phyloP scores from a whole-genome alignment of 2,329 filamentous ascomycete genomes.

The Macroventuria anomochaeta region DNA sequence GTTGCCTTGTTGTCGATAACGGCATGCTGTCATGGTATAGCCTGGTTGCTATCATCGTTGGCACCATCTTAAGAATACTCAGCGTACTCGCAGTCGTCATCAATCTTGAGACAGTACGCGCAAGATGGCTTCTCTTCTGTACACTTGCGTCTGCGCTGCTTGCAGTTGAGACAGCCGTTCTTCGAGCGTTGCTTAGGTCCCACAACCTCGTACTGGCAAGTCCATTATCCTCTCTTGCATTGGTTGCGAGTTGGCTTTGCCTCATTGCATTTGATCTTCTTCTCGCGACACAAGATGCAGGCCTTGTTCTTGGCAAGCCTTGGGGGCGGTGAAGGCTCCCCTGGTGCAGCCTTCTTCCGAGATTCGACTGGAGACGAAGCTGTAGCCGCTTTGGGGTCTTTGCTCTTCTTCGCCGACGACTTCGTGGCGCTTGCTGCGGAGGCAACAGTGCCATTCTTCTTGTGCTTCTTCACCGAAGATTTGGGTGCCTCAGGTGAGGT shows the following conservation, averaged over 20 bases:
- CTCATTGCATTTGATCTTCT: slow-evolving; percentile 43
- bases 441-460: slow-evolving; percentile 19
- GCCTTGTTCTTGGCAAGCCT: slow-evolving; percentile 25
- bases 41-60: too few species aligned
- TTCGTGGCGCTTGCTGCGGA: slow-evolving; percentile 5
- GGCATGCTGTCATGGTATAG: too few species aligned
- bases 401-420: slow-evolving; percentile 24
- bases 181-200: slow-evolving; percentile 35
- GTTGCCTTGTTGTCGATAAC: too few species aligned
- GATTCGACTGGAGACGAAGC: slow-evolving; percentile 22
- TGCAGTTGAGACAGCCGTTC: slow-evolving; percentile 41
- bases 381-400: slow-evolving; percentile 10
- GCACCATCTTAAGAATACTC: slow-evolving; percentile 20
- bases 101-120: slow-evolving; percentile 37
- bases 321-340: slow-evolving; percentile 9
- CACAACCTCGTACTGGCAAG: slow-evolving; percentile 35
- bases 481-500: slow-evolving; percentile 28
- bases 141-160: slow-evolving; percentile 39
- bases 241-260: slow-evolving; percentile 41
- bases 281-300: slow-evolving; percentile 33
- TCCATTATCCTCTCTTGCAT: slow-evolving; percentile 37
- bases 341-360: slow-evolving; percentile 17
- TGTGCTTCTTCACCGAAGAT: slow-evolving; percentile 26
- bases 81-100: slow-evolving; percentile 38
- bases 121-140: slow-evolving; percentile 41